Base-by-base conservation (phyloP, 2,329 filamentous ascomycete genomes). In the Claviceps monticola region DNA sequence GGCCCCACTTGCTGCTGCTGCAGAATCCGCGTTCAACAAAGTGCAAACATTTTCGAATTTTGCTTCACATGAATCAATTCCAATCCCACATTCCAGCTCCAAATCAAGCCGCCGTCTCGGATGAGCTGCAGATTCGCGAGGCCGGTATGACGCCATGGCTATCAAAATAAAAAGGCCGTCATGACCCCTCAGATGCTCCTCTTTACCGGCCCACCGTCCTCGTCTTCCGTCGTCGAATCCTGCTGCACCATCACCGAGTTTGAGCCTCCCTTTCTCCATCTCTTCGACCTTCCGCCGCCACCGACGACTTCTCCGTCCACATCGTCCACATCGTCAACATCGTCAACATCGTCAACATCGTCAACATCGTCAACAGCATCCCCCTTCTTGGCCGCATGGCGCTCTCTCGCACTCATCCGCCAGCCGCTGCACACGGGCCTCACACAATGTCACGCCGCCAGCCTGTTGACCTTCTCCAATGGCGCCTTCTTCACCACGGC, bases 371-470 rank as follows among this genome's bases (percentile, higher is more conserved):
- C 42, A 19, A 46, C n/a, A 14, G 16, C 26, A 49, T 9, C 47
- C 34, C 64, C 46, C 37, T 58, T 66, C 21, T 67, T 71, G 29
- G 62, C 68, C 26, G 63, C 68, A 36, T 83, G 80, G 80, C 71
- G 79, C 46, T 76, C 73, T 5, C 67, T 83, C 7, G 69, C 76
- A 0, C 60, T 81, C 1, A 61, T 68, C 17, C 68, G 65, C 46
- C 61, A 67, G n/a, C 69, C 70, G 39, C 62, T 80, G 4, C 65
- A 66, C 7, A 76, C 75, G 0, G 74, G 77, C 29, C 69, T 78
- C 59, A 78, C 75, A n/a, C 77, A 78, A 55, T 63, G 63, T 13
- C 71, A 74, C 56, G 62, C 66, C 54, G 59, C 43, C 56, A 59
- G 45, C 53, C 63, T 45, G 51, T 57, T 36, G 58, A 60, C 41